A percentile compares a stretch with the other conserved stretches of the same genome.
These are phyloP conservation scores for Apium graveolens DNA, from an alignment of 129 eudicot genomes.

Conservation along the genomic window DNA sequence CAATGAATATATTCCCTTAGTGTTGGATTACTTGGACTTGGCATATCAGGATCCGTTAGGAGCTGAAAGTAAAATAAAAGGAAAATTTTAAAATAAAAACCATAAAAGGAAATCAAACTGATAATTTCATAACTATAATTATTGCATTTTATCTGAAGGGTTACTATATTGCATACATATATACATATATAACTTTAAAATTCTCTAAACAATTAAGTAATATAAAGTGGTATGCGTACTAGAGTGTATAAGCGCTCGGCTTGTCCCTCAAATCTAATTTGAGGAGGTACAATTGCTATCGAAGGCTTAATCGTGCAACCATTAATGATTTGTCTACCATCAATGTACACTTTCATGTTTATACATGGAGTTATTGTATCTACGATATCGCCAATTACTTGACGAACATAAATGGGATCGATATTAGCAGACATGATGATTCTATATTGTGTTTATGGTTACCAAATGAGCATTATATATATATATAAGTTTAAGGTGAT, in stretches of 20 bases:
- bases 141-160: too few species aligned
- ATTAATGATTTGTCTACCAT: slow-evolving; percentile 31
- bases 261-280: slow-evolving; percentile 29
- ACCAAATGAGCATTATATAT: neutral
- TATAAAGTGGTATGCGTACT: neutral
- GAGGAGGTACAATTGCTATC: slow-evolving; percentile 18
- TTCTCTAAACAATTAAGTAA: too few species aligned
- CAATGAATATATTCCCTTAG: neutral
- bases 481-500: neutral
- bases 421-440: slow-evolving; percentile 17
- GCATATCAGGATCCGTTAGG: slow-evolving; percentile 56
- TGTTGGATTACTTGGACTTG: slow-evolving; percentile 29
- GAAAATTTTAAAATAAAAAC: neutral
- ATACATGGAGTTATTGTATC: slow-evolving; percentile 36
- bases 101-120: neutral
- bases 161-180: too few species aligned
- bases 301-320: slow-evolving; percentile 48
- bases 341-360: slow-evolving; percentile 29
- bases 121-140: too few species aligned
- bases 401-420: slow-evolving; percentile 38
- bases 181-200: too few species aligned
- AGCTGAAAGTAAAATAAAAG: slow-evolving; percentile 18
- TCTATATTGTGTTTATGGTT: neutral
- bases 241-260: slow-evolving; percentile 29
- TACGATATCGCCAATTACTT: slow-evolving; percentile 53